Evolutionary conservation across 2,329 filamentous ascomycete genomes (phyloP).

Genomic region (Fusarium staphyleae): DNA sequence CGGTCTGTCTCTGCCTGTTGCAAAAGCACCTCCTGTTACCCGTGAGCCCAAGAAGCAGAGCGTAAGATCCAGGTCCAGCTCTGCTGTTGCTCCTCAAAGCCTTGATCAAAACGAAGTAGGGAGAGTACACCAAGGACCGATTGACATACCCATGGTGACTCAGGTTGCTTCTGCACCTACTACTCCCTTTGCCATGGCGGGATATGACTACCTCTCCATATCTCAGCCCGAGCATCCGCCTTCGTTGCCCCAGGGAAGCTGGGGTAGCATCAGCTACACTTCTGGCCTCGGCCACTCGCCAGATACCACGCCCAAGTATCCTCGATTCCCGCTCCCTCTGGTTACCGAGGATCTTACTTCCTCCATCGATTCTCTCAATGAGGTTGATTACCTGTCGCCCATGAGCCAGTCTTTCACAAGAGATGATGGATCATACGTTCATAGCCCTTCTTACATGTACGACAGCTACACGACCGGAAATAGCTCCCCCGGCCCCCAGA

Average conservation of each 20-base stretch:
- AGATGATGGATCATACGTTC: slow-evolving; percentile 63
- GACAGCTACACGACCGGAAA: slow-evolving; percentile 60
- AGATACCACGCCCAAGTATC: slow-evolving; percentile 50
- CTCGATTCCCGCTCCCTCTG: slow-evolving; percentile 55
- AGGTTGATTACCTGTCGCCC: slow-evolving; percentile 69
- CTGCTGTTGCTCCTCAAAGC: slow-evolving; percentile 45
- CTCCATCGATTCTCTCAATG: slow-evolving; percentile 66
- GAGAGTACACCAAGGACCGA: slow-evolving; percentile 43
- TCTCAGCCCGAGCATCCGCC: slow-evolving; percentile 55
- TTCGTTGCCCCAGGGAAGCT: slow-evolving; percentile 51
- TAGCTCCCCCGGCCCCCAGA: slow-evolving; percentile 62
- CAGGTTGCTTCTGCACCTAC: slow-evolving; percentile 54
- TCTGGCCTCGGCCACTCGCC: slow-evolving; percentile 48
- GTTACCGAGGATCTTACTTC: slow-evolving; percentile 60
- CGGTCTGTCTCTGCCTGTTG: slow-evolving; percentile 78
- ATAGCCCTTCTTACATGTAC: slow-evolving; percentile 64
- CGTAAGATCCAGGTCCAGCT: slow-evolving; percentile 55
- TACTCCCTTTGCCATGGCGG: slow-evolving; percentile 47
- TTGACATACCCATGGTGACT: slow-evolving; percentile 47
- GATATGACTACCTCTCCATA: slow-evolving; percentile 61
- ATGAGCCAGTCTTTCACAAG: slow-evolving; percentile 64
- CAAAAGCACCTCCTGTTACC: slow-evolving; percentile 64
- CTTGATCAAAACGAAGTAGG: slow-evolving; percentile 46
- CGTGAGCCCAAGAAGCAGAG: slow-evolving; percentile 57
- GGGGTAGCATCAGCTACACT: slow-evolving; percentile 58